Evolutionary conservation across 352 stramenopile genomes (phyloP).

Genomic region (Aphanomyces astaci): DNA sequence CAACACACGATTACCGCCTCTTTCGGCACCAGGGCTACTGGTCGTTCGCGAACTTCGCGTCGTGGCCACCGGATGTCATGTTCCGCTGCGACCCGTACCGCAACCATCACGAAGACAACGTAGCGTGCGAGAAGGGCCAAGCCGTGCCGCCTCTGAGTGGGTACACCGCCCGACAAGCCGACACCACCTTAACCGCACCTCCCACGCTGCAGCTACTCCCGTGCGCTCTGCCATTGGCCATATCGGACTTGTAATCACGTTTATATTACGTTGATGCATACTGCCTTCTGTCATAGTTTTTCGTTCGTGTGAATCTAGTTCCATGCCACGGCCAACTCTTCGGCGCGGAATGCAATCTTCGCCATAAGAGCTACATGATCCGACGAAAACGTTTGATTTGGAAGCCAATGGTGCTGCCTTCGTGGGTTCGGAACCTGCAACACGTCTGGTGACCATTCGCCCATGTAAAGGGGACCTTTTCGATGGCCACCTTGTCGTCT

Average conservation of each 20-base stretch:
- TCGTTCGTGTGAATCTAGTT: constrained; percentile 29
- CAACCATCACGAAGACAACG: not conserved
- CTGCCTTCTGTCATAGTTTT: no score
- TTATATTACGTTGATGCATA: no score
- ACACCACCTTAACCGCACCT: not conserved
- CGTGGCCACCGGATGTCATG: constrained; percentile 45
- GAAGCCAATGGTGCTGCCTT: constrained; percentile 32
- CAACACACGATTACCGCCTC: constrained; percentile 39
- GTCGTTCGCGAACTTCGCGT: constrained; percentile 49
- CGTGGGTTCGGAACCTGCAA: constrained; percentile 2
- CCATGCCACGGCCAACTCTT: constrained; percentile 43
- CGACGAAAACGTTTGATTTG: constrained; percentile 59
- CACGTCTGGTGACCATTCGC: constrained; percentile 31
- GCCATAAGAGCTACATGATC: constrained; percentile 70
- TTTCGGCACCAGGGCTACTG: constrained; percentile 58
- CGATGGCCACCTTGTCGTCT: constrained; percentile 1
- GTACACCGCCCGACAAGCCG: not conserved
- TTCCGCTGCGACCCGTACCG: constrained; percentile 56
- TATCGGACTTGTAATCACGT: not conserved
- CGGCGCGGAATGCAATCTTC: constrained; percentile 44
- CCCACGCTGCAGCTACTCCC: constrained; percentile 9
- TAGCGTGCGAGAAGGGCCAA: not conserved
- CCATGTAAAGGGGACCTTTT: constrained; percentile 32
- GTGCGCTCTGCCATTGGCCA: not conserved
- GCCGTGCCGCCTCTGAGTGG: not conserved